Evolutionary conservation across 2,329 filamentous ascomycete species (phyloP).

Genomic region (Triangularia setosa): DNA sequence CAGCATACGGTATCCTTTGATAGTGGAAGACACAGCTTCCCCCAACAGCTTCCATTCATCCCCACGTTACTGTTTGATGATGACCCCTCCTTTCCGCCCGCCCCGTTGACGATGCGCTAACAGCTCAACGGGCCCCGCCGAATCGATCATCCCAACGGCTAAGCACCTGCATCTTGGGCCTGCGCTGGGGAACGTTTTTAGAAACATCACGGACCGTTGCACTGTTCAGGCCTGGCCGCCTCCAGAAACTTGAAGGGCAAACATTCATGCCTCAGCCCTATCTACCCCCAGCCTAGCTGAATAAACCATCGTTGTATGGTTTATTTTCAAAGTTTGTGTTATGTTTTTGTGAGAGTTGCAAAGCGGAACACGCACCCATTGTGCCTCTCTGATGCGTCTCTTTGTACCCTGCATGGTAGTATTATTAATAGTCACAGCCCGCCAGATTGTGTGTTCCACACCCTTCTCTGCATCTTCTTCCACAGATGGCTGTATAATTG

Average conservation of each 20-base stretch:
- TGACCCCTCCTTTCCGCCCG: background rate
- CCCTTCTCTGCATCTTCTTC: background rate
- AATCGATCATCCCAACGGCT: background rate
- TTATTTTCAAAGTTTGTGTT: background rate
- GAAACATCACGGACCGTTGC: background rate
- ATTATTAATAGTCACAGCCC: background rate
- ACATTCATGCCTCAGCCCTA: background rate
- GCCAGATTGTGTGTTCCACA: background rate
- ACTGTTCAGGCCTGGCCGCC: background rate
- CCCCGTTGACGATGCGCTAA: background rate
- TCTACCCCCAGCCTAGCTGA: background rate
- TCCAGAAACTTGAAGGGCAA: background rate
- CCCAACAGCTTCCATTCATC: background rate
- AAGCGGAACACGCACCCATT: background rate
- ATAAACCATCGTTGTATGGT: background rate
- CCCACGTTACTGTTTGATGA: background rate
- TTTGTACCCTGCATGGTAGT: background rate
- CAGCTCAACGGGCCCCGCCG: background rate
- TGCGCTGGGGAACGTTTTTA: background rate
- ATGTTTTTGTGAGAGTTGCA: background rate
- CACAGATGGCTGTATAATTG: background rate
- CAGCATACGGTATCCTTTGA: background rate
- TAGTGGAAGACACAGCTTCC: background rate
- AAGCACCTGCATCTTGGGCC: background rate
- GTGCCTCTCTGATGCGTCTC: background rate